Base-by-base conservation (phyloP, 305 asterid species). In the Fraxinus velutina region DNA sequence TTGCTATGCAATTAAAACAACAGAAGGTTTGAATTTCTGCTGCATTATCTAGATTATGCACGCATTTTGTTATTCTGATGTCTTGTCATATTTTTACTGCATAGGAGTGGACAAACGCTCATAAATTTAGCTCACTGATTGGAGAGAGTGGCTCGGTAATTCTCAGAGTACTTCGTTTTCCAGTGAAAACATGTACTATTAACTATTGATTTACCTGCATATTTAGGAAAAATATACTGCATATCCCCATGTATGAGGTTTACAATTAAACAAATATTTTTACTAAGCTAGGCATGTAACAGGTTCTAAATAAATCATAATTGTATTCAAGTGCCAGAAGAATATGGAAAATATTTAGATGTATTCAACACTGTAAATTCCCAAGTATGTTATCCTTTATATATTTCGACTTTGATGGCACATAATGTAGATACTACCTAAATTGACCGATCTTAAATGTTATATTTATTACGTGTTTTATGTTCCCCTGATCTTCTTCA, bases 11-110 rank as follows among this genome's bases (percentile, higher is more conserved):
- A 83, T 84, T 95, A 29, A 85, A 91, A 73, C 88, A 89, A 77
- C 94, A 91, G 52, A 91, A 92, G 99, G 99, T 95, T 81, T 73
- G 84, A 66, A 75, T 79, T 81, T 84, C 24, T 42, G 80, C 21
- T 66, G 80, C 62, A 27, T 79, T 72, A 73, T 84, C 84, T 74
- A 64, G 64, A 73, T 81, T 80, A 47, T 82, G 81, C 82, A 50
- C 29, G 75, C 81, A 75, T 72, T 74, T 17, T 78, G 47, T 71
- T 80, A 75, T 70, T 71, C 77, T 83, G 80, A 39, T 77, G 66
- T 77, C 76, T 37, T 22, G 36, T 75, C 83, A 68, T 21, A 19
- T 80, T 68, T 81, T 73, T 83, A 50, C 76, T 60, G 78, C 79
- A 80, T 86, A 92, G 95, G 89, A 85, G 73, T 84, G 90, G 93